phyloP scores from a whole-genome alignment of 768 basidiomycete species.

The Mycena amicta region DNA sequence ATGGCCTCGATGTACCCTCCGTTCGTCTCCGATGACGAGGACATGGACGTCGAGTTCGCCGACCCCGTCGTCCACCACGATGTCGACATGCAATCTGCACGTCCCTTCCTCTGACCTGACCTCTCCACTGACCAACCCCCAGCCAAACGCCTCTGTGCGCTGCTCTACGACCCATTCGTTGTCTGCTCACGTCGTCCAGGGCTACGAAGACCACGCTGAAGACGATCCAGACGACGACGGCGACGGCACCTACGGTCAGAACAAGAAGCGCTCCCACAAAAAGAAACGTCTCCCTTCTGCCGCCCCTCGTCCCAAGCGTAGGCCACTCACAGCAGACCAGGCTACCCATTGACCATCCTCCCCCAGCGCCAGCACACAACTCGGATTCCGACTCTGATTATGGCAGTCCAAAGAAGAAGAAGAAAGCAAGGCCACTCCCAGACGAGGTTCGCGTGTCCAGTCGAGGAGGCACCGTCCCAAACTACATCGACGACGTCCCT shows the following conservation, averaged over 20 bases:
- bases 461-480: constrained; percentile 76
- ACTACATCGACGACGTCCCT: constrained; percentile 81
- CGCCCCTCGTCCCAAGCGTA: constrained; percentile 62
- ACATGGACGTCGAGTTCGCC: constrained; percentile 33
- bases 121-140: constrained; percentile 18
- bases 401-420: constrained; percentile 87
- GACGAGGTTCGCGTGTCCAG: constrained; percentile 82
- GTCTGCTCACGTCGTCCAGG: constrained; percentile 35
- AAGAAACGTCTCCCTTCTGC: constrained; percentile 60
- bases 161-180: constrained; percentile 21
- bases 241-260: constrained; percentile 76
- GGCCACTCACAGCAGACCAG: constrained; percentile 23
- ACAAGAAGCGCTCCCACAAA: constrained; percentile 69
- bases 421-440: constrained; percentile 55
- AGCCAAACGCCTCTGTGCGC: constrained; percentile 67
- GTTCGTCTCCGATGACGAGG: constrained; percentile 46
- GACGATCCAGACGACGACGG: constrained; percentile 64
- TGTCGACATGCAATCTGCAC: background rate
- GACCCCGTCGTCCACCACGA: constrained; percentile 15
- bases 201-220: constrained; percentile 59
- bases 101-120: background rate
- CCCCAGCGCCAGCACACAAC: constrained; percentile 35
- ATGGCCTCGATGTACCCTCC: constrained; percentile 33
- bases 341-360: constrained; percentile 41
- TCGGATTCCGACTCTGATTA: constrained; percentile 90